Base-by-base conservation (phyloP, 148 eudicot species). In the Agrostemma githago region DNA sequence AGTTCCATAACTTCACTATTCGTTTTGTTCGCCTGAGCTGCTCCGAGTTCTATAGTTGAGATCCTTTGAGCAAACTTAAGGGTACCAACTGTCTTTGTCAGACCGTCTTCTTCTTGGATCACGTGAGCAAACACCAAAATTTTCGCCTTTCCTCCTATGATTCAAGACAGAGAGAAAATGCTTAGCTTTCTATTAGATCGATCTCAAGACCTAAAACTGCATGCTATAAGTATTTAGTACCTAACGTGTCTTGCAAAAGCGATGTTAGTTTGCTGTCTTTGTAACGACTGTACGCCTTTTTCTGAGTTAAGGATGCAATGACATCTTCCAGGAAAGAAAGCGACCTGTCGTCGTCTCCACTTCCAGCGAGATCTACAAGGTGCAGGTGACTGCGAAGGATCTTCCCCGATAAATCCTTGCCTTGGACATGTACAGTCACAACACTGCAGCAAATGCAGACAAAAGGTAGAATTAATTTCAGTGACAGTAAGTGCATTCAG, bases 351-450 rank as follows among this genome's bases (percentile, higher is more conserved):
- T 83, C 82, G 60, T 84, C 74, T 74, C 83, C 90, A 41, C 88
- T 94, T 62, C 93, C 96, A 15, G 96, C 97, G 70, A 94, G 88
- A 80, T 94, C 98, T 61, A 94, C 96, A 78, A 94, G 85, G 82
- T 94, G 90, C 60, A 94, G 93, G 84, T 88, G 83, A 78, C 98
- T 87, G 44, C 71, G 85, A 41, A 86, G 58, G 9, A 53, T 75
- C 75, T 82, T 87, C 77, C 98, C 97, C 4, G 96, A 86, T 66
- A 79, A 62, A 84, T 94, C 93, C 83, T 91, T 88, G 41, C 97
- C 97, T 42, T 76, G 84, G 20, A 94, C 92, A 67, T 88, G 93
- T 15, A 94, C 77, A 9, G 90, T 86, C 83, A 94, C 81, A 17
- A 92, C 76, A 75, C 98, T 94, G 79, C 78, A n/a, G n/a, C n/a